Evolutionary conservation across 441 rosid species (phyloP).

Genomic region (Gossypium gossypioides): DNA sequence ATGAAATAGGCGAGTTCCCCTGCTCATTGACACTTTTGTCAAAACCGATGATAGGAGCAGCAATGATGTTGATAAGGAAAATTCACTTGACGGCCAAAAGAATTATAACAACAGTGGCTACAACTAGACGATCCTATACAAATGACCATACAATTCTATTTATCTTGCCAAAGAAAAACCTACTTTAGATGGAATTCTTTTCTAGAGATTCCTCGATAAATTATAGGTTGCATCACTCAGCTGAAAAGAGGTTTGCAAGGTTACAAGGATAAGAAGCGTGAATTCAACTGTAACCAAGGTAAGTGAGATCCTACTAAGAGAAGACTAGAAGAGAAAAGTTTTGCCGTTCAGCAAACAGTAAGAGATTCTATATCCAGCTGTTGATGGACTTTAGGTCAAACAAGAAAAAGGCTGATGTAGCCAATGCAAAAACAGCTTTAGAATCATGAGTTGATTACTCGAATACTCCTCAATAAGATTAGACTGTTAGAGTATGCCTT

Average conservation of each 20-base stretch:
- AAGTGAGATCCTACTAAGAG: not conserved
- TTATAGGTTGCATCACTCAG: not conserved
- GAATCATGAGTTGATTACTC: not conserved
- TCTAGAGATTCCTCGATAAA: not conserved
- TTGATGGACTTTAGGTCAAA: not conserved
- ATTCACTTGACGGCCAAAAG: not conserved
- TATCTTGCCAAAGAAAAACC: not conserved
- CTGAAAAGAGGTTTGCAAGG: not conserved
- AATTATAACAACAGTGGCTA: not conserved
- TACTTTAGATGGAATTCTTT: not conserved
- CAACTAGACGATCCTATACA: not conserved
- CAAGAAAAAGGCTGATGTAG: not conserved
- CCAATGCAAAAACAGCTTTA: not conserved
- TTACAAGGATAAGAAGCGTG: not conserved
- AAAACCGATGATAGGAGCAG: not conserved
- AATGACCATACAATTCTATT: not conserved
- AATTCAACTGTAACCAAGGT: no score
- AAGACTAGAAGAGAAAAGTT: not conserved
- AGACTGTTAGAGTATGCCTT: not conserved
- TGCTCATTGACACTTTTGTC: conserved; percentile 28
- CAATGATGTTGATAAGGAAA: not conserved
- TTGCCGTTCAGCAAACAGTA: not conserved
- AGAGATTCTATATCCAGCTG: not conserved
- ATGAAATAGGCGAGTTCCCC: conserved; percentile 51
- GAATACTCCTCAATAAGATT: not conserved